phyloP scores from a whole-genome alignment of 1,284 basidiomycete genomes.

The Abortiporus biennis region DNA sequence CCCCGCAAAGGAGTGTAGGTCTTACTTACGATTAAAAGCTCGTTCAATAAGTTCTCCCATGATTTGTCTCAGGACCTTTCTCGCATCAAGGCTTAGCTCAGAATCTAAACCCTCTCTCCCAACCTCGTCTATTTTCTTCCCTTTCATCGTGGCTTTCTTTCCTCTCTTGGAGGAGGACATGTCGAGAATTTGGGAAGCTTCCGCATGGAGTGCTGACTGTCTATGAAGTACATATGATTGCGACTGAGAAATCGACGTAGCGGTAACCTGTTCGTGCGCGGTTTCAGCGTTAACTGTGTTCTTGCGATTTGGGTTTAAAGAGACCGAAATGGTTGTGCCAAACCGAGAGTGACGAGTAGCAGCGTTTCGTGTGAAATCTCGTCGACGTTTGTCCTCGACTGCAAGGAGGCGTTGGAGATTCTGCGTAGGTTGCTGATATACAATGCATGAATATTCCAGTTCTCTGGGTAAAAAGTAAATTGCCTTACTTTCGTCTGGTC shows the following conservation, averaged over 20 bases:
- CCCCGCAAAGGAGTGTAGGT: slow-evolving; percentile 1
- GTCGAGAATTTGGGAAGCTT: slow-evolving; percentile 76
- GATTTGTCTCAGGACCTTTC: slow-evolving; percentile 59
- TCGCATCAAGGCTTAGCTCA: slow-evolving; percentile 64
- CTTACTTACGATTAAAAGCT: slow-evolving; percentile 78
- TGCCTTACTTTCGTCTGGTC: slow-evolving; percentile 71
- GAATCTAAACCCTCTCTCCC: slow-evolving; percentile 68
- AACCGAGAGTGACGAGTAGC: slow-evolving; percentile 90
- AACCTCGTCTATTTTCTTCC: slow-evolving; percentile 69
- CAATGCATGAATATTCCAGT: too few relatives aligned
- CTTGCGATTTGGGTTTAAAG: slow-evolving; percentile 52
- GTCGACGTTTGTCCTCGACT: slow-evolving; percentile 59
- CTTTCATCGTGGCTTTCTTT: slow-evolving; percentile 49
- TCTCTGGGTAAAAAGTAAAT: slow-evolving; percentile 10
- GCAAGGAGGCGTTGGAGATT: slow-evolving; percentile 69
- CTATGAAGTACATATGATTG: slow-evolving; percentile 70
- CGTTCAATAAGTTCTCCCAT: slow-evolving; percentile 70
- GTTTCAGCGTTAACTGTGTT: slow-evolving; percentile 16
- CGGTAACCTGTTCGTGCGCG: slow-evolving; percentile 22
- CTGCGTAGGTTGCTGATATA: slow-evolving; percentile 55
- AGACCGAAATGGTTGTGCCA: slow-evolving; percentile 85
- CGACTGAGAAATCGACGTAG: slow-evolving; percentile 26
- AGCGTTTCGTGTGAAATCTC: slow-evolving; percentile 50
- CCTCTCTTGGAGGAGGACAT: slow-evolving; percentile 57
- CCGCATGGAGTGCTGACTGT: slow-evolving; percentile 74